Evolutionary conservation across 805 yeast genomes (phyloP), one percentile per base, ranked within the genome.

Genomic region (Groenewaldozyma tartarivorans): DNA sequence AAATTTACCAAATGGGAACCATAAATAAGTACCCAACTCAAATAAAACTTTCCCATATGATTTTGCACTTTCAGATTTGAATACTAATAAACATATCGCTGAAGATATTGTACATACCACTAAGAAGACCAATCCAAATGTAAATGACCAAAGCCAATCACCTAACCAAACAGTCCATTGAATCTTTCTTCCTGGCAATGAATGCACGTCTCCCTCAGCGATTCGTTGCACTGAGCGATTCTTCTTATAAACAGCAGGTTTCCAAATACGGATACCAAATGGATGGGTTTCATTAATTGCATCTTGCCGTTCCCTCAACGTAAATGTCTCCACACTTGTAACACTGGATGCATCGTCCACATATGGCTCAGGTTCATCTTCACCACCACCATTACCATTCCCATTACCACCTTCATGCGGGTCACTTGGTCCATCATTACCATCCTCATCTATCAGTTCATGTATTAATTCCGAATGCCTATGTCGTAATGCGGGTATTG

Each of bases 281-380:
- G 98, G 98, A 66, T 92, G 98, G 3, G 96, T 87, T 39, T 83
- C 79, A 57, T 92, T 92, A 57, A 92, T 92, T 13, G 98, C 98
- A 51, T 84, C 88, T 61, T 92, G 98, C 49, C 96, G 77, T 51
- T 88, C 95, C 45, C 92, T 71, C 41, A 90, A 69, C 3, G 95
- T 92, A 57, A 83, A 80, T 4, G 95, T 81, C 59, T 90, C 96
- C 20, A 75, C 57, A 0, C 94, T 57, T 4, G 57, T 50, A 30
- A 58, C 57, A 33, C 54, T 48, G 32, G 17, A 16, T 20, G 50
- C 48, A 16, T 43, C 63, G 20, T 69, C 72, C 29, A 51, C 63
- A 26, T 9, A 15, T 18, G 58, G 68, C 16, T 54, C 57, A 22
- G 46, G 50, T 4, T 50, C 57, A 33, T 49, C 49, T 2, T 29